Base-by-base conservation (phyloP, 768 basidiomycete species). In the Hebeloma cylindrosporum region DNA sequence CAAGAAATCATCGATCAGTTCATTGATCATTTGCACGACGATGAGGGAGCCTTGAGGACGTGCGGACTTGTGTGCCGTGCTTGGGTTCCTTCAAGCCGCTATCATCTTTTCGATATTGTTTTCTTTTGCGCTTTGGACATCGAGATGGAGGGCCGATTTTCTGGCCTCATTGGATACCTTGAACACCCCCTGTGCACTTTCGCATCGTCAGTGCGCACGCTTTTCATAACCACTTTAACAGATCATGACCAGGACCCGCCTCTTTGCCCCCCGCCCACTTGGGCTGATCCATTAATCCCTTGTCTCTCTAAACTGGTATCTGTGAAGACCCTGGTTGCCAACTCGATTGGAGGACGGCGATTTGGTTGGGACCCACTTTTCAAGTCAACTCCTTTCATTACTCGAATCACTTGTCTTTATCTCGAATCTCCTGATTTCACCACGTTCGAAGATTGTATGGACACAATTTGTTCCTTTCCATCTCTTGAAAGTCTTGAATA, bases 181-280 rank as follows among this genome's bases (percentile, higher is more conserved):
- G 33, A 35, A 18, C 33, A 35, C 33, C 33, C 33, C 10, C 33
- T 35, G 7, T 35, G 33, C 33, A 35, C 33, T 2, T 35, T 35
- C 33, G 33, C 33, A 4, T 35, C 33, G 6, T 3, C 14, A 11
- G 33, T 35, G 4, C 33, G 33, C 3, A 35, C 17, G 10, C 33
- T 35, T 4, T 3, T 16, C 17, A 35, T 35, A 35, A 35, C 17
- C n/a, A 16, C 22, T 4, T 3, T 16, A 35, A 35, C 22, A 35
- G 33, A 35, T 16, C 17, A 16, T 3, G 33, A 35, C 33, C 4
- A 16, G 3, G 22, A 35, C 16, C 17, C 17, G 9, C 33, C 17
- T 10, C 11, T 18, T 18, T 16, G 33, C 10, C 10, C 33, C 17
- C 22, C 17, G 7, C 17, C 16, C 11, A 21, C 17, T 7, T 35